phyloP scores from a whole-genome alignment of 129 eudicot genomes.

The Helianthus tuberosus region DNA sequence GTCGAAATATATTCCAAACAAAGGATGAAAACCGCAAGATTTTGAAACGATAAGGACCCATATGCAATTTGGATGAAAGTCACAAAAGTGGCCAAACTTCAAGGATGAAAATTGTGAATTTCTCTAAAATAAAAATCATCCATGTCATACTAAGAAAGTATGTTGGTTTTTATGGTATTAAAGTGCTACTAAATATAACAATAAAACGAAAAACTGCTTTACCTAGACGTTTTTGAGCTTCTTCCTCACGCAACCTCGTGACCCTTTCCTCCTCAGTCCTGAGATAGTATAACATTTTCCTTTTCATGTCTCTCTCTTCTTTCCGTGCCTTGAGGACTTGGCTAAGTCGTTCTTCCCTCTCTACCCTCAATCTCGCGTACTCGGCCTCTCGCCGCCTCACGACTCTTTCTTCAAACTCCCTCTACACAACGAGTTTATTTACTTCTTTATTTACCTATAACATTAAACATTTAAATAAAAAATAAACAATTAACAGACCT shows the following conservation, averaged over 20 bases:
- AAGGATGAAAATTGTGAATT: too few relatives aligned
- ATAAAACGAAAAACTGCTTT: background rate
- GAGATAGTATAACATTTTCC: conserved; percentile 69
- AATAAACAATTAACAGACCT: conserved; percentile 41
- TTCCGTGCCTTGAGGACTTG: conserved; percentile 50
- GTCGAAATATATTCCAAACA: too few relatives aligned
- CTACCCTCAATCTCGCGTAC: conserved; percentile 45
- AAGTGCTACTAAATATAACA: background rate
- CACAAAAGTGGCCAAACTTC: too few relatives aligned
- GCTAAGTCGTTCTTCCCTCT: conserved; percentile 55
- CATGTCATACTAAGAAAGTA: too few relatives aligned
- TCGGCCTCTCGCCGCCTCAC: conserved; percentile 50
- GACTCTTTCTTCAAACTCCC: conserved; percentile 53
- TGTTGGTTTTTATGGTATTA: too few relatives aligned
- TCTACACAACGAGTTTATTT: conserved; percentile 38
- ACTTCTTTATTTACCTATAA: background rate
- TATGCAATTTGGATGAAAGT: too few relatives aligned
- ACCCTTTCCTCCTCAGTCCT: conserved; percentile 73
- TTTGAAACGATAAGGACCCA: too few relatives aligned
- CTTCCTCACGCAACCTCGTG: conserved; percentile 64
- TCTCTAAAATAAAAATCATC: too few relatives aligned
- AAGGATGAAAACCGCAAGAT: too few relatives aligned
- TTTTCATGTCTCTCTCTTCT: conserved; percentile 62
- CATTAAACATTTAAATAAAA: background rate
- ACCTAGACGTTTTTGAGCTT: conserved; percentile 87